Base-by-base conservation (phyloP, 106 monocot species). In the Agapanthus africanus region DNA sequence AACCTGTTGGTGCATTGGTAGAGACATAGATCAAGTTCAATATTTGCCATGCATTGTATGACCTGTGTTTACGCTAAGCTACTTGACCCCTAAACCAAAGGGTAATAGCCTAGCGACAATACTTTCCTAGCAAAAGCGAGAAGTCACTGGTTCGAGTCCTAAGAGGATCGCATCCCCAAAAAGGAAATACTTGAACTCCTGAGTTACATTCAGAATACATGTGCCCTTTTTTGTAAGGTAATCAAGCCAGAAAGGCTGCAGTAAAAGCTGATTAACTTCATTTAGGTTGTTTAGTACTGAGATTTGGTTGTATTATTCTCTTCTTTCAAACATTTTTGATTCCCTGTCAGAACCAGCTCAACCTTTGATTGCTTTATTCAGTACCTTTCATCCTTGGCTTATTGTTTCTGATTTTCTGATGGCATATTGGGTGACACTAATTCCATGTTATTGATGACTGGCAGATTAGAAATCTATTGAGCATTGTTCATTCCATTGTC, bases 381-480 rank as follows among this genome's bases (percentile, higher is more conserved):
- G 57, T 1, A 8, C 1, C 23, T 19, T 3, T 49, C 32, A 28
- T 52, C 7, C 11, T 61, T 63, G 36, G 15, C 8, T 36, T 51
- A 52, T 51, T 47, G 7, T 40, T 30, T 35, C 13, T 16, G 65
- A 64, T 56, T 44, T 74, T 62, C 36, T 70, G 52, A 56, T 28
- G 60, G 22, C n/a, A 32, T 34, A 41, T 23, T 70, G 15, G 44
- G 1, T 28, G 30, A 36, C 16, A 19, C 33, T 62, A 62, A 62
- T 62, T 33, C 19, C 10, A 26, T 40, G 1, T 34, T 47, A 25
- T 40, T 37, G 26, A 40, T 25, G 3, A 70, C 47, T 79, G 59
- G 68, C 84, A 95, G 95, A 82, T 97, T 71, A 77, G 86, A 52
- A 86, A 80, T 65, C 63, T 97, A 54, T 49, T 93, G 62, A 75